Conservation (phyloP, 805 yeast species). For the Lachancea thermotolerans region DNA sequence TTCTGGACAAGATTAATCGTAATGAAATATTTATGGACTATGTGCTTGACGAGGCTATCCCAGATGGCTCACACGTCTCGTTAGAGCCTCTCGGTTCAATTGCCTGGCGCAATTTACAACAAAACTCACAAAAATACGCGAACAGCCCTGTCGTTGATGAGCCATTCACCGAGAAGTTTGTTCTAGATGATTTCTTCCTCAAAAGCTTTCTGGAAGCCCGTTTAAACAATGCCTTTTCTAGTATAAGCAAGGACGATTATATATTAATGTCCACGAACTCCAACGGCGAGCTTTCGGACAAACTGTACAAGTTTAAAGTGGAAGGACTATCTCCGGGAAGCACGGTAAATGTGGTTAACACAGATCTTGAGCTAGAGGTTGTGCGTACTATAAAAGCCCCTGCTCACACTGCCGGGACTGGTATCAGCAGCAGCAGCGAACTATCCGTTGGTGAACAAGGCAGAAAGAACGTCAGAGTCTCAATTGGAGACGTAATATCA, state of each 20-base stretch:
- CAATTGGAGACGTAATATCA: not conserved
- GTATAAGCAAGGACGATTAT: not conserved
- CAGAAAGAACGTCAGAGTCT: not conserved
- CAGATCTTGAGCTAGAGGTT: slow-evolving; percentile 42
- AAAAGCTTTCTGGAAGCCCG: slow-evolving; percentile 7
- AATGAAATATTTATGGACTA: not conserved
- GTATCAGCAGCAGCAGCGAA: too few relatives aligned
- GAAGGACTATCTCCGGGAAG: slow-evolving; percentile 35
- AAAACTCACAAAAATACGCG: not conserved
- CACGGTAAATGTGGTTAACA: slow-evolving; percentile 48
- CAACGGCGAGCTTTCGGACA: slow-evolving; percentile 4
- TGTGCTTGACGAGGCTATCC: not conserved
- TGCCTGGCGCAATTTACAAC: not conserved
- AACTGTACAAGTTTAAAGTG: slow-evolving; percentile 27
- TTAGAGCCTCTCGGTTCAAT: slow-evolving; percentile 5
- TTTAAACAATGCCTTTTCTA: slow-evolving; percentile 3
- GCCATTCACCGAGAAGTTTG: not conserved
- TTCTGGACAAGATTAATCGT: not conserved
- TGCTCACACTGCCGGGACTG: not conserved
- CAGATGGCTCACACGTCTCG: slow-evolving; percentile 2
- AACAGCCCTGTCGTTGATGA: not conserved
- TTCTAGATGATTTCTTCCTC: slow-evolving; percentile 1
- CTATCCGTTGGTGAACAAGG: not conserved
- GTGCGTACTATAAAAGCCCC: slow-evolving; percentile 9
- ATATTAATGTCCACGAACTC: slow-evolving; percentile 2